Evolutionary conservation across 441 rosid genomes (phyloP).

Genomic region (Macaranga tanarius): DNA sequence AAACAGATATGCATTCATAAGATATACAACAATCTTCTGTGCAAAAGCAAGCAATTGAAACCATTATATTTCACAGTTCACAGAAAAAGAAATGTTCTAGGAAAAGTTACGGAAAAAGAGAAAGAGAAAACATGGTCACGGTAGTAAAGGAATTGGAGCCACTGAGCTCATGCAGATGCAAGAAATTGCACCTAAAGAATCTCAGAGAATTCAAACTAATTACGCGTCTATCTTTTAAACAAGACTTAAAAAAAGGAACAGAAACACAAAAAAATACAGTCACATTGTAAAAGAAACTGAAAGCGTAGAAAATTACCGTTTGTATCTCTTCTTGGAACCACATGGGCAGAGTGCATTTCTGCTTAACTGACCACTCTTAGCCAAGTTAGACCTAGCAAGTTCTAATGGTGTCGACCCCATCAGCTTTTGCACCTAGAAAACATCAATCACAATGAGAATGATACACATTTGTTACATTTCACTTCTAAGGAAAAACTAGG

Average conservation of each 20-base stretch:
- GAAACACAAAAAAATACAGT: not conserved
- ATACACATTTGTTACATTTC: not conserved
- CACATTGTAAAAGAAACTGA: not conserved
- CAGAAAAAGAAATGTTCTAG: too few relatives aligned
- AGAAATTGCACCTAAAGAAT: not conserved
- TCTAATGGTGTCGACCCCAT: conserved; percentile 88
- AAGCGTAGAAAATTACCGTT: conserved; percentile 47
- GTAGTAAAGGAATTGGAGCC: not conserved
- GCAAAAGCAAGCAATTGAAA: not conserved
- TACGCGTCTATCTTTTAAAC: not conserved
- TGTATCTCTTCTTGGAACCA: conserved; percentile 94
- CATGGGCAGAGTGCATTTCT: conserved; percentile 89
- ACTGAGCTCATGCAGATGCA: not conserved
- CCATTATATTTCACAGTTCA: too few relatives aligned
- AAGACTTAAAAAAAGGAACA: not conserved
- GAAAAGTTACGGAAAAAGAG: too few relatives aligned
- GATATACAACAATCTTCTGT: too few relatives aligned
- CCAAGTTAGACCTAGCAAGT: conserved; percentile 77
- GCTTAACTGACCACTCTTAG: conserved; percentile 86
- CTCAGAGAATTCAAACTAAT: not conserved
- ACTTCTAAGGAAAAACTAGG: not conserved
- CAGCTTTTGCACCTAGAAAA: conserved; percentile 70
- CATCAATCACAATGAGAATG: conserved; percentile 8
- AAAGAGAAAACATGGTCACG: not conserved
- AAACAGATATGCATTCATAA: not conserved